Conservation (phyloP, 192 early-diverging fungal genomes). For the Spizellomyces punctatus region DNA sequence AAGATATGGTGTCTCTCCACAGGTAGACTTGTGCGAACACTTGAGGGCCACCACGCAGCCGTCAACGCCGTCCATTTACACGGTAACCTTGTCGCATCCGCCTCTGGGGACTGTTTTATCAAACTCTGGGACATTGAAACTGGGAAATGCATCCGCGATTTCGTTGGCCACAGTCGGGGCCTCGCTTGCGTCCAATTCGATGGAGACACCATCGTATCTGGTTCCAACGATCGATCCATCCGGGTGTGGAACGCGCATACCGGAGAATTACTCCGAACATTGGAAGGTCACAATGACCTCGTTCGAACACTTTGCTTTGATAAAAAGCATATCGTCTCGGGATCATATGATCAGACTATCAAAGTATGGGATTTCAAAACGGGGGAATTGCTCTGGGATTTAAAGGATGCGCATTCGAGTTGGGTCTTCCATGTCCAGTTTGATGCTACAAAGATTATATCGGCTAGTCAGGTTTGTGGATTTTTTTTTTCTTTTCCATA, state of each 20-base stretch:
- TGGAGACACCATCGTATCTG: slow-evolving; percentile 38
- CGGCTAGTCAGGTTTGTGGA: slow-evolving; percentile 62
- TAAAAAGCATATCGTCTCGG: slow-evolving; percentile 79
- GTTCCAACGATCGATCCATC: slow-evolving; percentile 53
- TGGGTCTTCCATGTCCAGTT: slow-evolving; percentile 98
- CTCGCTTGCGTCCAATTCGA: slow-evolving; percentile 51
- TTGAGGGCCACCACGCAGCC: slow-evolving; percentile 86
- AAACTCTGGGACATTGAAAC: slow-evolving; percentile 78
- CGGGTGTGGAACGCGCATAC: slow-evolving; percentile 48
- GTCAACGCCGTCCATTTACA: slow-evolving; percentile 90
- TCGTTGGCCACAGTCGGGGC: slow-evolving; percentile 45
- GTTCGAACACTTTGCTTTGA: slow-evolving; percentile 90
- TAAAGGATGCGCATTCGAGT: slow-evolving; percentile 77
- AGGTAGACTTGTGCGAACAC: slow-evolving; percentile 60
- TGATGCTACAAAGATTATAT: slow-evolving; percentile 78
- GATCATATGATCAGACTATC: slow-evolving; percentile 92
- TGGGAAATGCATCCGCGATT: slow-evolving; percentile 44
- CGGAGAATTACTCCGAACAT: slow-evolving; percentile 39
- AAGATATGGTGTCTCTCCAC: slow-evolving; percentile 71
- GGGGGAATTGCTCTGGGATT: slow-evolving; percentile 74
- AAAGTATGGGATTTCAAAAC: slow-evolving; percentile 91
- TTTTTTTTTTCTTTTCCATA: not conserved
- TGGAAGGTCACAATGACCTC: slow-evolving; percentile 80
- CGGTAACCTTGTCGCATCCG: slow-evolving; percentile 72
- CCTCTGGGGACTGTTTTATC: slow-evolving; percentile 84